These are phyloP conservation scores for Salix suchowensis DNA, from an alignment of 345 rosid species.

Conservation along the genomic window DNA sequence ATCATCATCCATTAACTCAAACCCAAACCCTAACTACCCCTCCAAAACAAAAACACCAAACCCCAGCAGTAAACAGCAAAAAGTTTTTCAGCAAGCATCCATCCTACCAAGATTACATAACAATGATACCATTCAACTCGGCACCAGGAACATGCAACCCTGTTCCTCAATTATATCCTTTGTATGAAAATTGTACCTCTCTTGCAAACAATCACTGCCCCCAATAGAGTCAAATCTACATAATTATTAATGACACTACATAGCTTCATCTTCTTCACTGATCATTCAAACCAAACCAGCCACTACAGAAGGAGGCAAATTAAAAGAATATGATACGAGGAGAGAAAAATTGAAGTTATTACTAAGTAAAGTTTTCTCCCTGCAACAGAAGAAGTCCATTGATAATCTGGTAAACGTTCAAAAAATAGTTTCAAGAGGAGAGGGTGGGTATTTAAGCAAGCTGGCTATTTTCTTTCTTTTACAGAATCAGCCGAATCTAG, in stretches of 20 bases:
- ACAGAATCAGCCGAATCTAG: too few species aligned
- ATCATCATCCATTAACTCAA: constrained; percentile 53
- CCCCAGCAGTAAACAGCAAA: constrained; percentile 33
- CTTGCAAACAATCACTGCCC: constrained; percentile 21
- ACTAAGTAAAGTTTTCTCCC: too few species aligned
- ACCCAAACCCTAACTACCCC: constrained; percentile 37
- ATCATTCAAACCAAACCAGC: constrained; percentile 8
- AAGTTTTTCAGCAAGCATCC: constrained; percentile 39
- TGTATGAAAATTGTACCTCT: constrained; percentile 17
- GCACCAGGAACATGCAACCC: constrained; percentile 23
- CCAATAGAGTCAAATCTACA: constrained; percentile 12
- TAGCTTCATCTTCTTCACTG: constrained; percentile 18
- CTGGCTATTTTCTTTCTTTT: too few species aligned
- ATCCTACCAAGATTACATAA: constrained; percentile 26
- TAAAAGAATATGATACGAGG: too few species aligned
- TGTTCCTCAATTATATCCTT: constrained; percentile 33
- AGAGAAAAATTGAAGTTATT: too few species aligned
- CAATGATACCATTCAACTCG: constrained; percentile 13
- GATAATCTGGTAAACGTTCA: too few species aligned
- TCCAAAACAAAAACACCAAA: constrained; percentile 49
- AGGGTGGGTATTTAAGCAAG: too few species aligned
- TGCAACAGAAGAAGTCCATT: too few species aligned
- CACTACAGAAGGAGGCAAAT: background rate
- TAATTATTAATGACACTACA: constrained; percentile 11
- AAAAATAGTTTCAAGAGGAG: too few species aligned